These are phyloP conservation scores for Breviolum minutum DNA, from an alignment of 73 alveolate genomes.

Conservation along the genomic window DNA sequence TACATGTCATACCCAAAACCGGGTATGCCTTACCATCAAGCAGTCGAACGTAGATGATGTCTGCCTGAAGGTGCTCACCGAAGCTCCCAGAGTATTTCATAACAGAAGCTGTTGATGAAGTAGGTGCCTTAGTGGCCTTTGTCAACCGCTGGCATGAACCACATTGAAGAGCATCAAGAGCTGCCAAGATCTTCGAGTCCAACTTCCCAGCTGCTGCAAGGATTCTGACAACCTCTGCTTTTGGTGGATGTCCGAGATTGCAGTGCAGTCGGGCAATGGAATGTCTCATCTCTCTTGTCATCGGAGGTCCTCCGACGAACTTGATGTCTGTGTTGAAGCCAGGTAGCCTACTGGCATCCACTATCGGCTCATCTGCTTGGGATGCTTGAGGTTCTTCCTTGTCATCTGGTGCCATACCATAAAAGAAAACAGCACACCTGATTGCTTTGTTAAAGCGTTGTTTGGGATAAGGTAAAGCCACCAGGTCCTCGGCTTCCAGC, in stretches of 20 bases:
- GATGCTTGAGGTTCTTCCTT: not conserved
- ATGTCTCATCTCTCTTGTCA: not conserved
- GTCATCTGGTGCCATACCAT: not conserved
- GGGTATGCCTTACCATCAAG: too few relatives aligned
- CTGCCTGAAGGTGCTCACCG: too few relatives aligned
- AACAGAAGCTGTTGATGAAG: too few relatives aligned
- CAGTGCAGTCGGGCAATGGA: conserved; percentile 8
- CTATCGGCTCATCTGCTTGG: not conserved
- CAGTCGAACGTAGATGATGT: too few relatives aligned
- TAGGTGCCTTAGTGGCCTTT: not conserved
- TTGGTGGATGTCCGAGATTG: conserved; percentile 28
- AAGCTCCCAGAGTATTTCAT: too few relatives aligned
- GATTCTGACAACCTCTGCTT: not conserved
- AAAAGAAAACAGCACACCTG: not conserved
- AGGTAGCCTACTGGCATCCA: not conserved
- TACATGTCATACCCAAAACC: too few relatives aligned
- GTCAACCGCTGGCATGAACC: not conserved
- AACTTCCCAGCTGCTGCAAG: conserved; percentile 5
- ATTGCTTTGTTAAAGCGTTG: not conserved
- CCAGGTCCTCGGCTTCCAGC: not conserved
- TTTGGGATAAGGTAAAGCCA: not conserved
- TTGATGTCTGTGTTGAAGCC: not conserved
- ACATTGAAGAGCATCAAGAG: not conserved
- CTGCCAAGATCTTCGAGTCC: not conserved
- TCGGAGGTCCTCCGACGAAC: not conserved